Base-by-base conservation (phyloP, 1,284 basidiomycete species). In the Ustilago xerochloae region DNA sequence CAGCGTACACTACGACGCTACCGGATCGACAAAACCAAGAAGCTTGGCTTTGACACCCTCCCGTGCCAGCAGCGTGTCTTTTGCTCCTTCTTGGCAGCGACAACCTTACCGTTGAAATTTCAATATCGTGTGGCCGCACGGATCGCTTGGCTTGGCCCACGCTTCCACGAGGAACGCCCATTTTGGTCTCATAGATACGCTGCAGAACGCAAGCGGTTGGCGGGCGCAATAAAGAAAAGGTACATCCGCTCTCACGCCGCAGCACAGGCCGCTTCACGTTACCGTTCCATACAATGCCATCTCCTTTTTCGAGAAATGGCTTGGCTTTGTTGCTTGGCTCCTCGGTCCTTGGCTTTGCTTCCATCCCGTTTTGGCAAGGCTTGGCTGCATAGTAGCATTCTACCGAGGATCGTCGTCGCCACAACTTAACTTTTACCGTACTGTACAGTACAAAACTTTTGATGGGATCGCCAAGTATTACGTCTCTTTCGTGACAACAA, bases 81-180 rank as follows among this genome's bases (percentile, higher is more conserved):
- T 8, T n/a, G n/a, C n/a, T n/a, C 41, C 26, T 12, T 43, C 41
- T 24, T 24, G 41, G 22, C 41, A 43, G 22, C 22, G 8, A 41
- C 22, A 13, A 12, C n/a, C n/a, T n/a, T n/a, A n/a, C n/a, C n/a
- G n/a, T n/a, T n/a, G n/a, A n/a, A n/a, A n/a, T n/a, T n/a, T n/a
- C n/a, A n/a, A n/a, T 8, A 6, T 15, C 41, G 18, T 45, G 18
- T 28, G 38, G 20, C 10, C 30, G 62, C 55, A 58, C 62, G 36
- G 50, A 16, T 49, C 55, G 22, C 50, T 58, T 55, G 50, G 55
- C 62, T 64, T 57, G 62, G 62, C 61, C 54, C 49, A 38, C 29
- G n/a, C 30, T 3, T 18, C 16, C 26, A 7, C 32, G 15, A 43
- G 41, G 22, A 9, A 28, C 41, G 41, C 24, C 26, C 41, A 12